These are phyloP conservation scores for Pythium aristosporum DNA, from an alignment of 352 stramenopile genomes.

Conservation along the genomic window DNA sequence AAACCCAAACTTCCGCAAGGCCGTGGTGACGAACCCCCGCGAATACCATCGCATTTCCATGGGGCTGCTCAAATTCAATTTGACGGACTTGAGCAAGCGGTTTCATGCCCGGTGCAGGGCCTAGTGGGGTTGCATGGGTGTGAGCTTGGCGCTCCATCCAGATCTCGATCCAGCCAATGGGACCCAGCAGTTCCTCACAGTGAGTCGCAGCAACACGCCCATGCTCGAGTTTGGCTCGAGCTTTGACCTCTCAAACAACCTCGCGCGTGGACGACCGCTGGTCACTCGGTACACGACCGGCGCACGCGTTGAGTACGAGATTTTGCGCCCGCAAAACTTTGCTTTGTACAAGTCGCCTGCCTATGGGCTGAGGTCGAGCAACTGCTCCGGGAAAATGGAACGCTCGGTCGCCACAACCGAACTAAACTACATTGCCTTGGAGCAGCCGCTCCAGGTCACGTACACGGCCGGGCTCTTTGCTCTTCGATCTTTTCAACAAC, in stretches of 20 bases:
- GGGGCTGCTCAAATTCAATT: neutral
- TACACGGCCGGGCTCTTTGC: slow-evolving; percentile 15
- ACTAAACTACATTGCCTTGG: slow-evolving; percentile 14
- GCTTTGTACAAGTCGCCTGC: neutral
- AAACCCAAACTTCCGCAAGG: neutral
- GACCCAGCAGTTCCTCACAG: neutral
- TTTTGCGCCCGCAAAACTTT: slow-evolving; percentile 10
- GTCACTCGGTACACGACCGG: slow-evolving; percentile 13
- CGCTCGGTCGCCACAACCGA: slow-evolving; percentile 3
- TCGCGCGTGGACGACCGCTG: slow-evolving; percentile 1
- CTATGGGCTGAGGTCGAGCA: neutral
- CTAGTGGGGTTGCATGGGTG: neutral
- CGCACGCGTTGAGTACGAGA: slow-evolving; percentile 8
- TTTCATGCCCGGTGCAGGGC: slow-evolving; percentile 3
- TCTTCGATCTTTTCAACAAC: slow-evolving; percentile 20
- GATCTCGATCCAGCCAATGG: neutral
- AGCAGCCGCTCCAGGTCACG: slow-evolving; percentile 8
- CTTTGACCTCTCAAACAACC: slow-evolving; percentile 4
- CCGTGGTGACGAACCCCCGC: slow-evolving; percentile 4
- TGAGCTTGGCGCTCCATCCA: neutral
- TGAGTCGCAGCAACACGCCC: neutral
- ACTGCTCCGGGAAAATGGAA: slow-evolving; percentile 17
- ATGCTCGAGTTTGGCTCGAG: slow-evolving; percentile 11
- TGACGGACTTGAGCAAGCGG: neutral
- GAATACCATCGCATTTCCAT: slow-evolving; percentile 12